Base-by-base conservation (phyloP, 106 monocot genomes). In the Acorus calamus region DNA sequence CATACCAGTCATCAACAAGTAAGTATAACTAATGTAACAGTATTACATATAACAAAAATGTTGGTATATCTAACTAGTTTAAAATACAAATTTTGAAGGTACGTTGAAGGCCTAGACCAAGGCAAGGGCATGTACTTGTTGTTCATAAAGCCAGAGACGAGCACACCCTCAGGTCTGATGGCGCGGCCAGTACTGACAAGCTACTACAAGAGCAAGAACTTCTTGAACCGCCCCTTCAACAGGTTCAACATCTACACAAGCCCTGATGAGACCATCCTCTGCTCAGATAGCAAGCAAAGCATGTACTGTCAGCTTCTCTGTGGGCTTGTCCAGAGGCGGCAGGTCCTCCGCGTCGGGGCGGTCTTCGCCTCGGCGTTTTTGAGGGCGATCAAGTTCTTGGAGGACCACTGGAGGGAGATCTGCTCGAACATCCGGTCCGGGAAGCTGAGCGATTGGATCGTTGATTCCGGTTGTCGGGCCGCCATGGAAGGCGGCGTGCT, bases 1-100 rank as follows among this genome's bases (percentile, higher is more conserved):
- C 8, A 71, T 89, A 14, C 81, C 89, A 9, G 82, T 89, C 14
- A 83, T 86, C 63, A 91, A 86, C 75, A 61, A 78, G 90, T 91
- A 59, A 78, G 79, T 9, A 55, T 41, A 8, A 9, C 55, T 41
- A 64, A 56, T 65, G 56, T 11, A 65, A 64, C 72, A 72, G 64
- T 64, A 12, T 3, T 9, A 13, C 28, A 28, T 28, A 28, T 28
- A 28, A 28, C 1, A 0, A 28, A 28, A 28, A 28, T 28, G 28
- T 28, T 28, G 28, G 28, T 28, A 28, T 28, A 28, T 28, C 28
- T 28, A 28, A 28, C 28, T 28, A 28, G 28, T 28, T 28, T 28
- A 28, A 28, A 28, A 28, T 28, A 28, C 28, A 28, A 28, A 28
- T 28, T 28, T 54, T 11, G 11, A 71, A 86, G 85, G 65, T 81